Base-by-base conservation (phyloP, 2,329 filamentous ascomycete species). In the Thelonectria discophora region DNA sequence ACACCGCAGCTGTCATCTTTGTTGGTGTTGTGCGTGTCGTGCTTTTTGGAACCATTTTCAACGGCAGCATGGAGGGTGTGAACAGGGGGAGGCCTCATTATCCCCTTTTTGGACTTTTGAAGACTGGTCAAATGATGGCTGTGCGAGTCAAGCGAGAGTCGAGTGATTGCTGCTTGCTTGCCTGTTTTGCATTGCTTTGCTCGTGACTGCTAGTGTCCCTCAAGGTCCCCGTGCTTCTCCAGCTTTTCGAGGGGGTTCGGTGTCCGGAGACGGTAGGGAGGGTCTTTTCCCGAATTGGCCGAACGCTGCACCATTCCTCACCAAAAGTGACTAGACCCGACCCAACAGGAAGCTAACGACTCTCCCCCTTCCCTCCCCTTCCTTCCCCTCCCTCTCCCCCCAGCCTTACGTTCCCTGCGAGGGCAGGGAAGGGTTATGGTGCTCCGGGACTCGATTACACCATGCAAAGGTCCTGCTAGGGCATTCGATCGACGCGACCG, bases 381-480 rank as follows among this genome's bases (percentile, higher is more conserved):
- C 24, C 24, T 7, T 24, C 24, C 24, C 24, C 24, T 7, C 24
- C 7, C 24, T 7, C 7, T 7, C 24, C 15, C 43, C 27, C 55
- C 53, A 69, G 67, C 63, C 63, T 68, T 59, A 60, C 58, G 63
- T 68, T 55, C 55, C 43, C 63, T 7, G 4, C 4, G 4, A 20
- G 15, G 15, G 32, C 40, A 32, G 34, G 48, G 49, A 21, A 32
- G 30, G 45, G 48, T 42, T 37, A 21, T n/a, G 39, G 13, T 42
- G 24, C 24, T 24, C 24, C 24, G 13, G 17, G 11, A 20, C 30
- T 52, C 39, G 10, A 40, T 27, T 48, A 47, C 48, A 24, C 55
- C 40, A 47, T 58, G 52, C 50, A 27, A 45, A 20, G 42, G 17
- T 30, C 32, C 48, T 50, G 15, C 40, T 51, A 10, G 20, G 34